phyloP scores from a whole-genome alignment of 2,329 filamentous ascomycete genomes.

The Paecilomyces sp. region DNA sequence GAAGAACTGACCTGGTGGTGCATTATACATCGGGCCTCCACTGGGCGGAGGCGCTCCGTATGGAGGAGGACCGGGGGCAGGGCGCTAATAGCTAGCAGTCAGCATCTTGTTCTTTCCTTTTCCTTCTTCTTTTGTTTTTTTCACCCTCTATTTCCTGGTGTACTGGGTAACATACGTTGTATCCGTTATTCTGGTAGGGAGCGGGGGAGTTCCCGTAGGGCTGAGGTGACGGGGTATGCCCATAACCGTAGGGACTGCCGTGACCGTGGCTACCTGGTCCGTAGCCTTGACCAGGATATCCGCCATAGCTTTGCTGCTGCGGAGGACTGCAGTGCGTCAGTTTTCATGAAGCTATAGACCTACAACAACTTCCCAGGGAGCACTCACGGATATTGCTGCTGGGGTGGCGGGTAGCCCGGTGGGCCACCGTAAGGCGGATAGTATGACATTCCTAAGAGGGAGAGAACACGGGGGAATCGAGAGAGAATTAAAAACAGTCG shows the following conservation, averaged over 20 bases:
- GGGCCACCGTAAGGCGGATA: constrained; percentile 55
- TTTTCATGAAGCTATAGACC: neutral
- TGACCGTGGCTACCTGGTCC: constrained; percentile 32
- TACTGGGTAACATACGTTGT: constrained; percentile 25
- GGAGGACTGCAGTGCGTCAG: constrained; percentile 14
- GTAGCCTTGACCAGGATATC: constrained; percentile 30
- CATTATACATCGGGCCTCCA: constrained; percentile 32
- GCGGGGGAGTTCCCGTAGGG: constrained; percentile 22
- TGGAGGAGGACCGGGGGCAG: constrained; percentile 15
- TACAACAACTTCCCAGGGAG: constrained; percentile 2
- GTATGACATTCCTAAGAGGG: constrained; percentile 49
- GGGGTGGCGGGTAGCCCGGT: constrained; percentile 48
- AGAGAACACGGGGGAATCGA: neutral
- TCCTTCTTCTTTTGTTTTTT: no score
- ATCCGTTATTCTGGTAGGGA: constrained; percentile 21
- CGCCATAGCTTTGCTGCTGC: constrained; percentile 26
- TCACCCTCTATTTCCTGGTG: no score
- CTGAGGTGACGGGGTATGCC: constrained; percentile 34
- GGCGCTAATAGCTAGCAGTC: constrained; percentile 8
- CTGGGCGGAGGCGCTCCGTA: constrained; percentile 16
- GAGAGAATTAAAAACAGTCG: neutral
- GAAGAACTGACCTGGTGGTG: constrained; percentile 29
- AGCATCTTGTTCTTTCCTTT: neutral
- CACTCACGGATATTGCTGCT: constrained; percentile 33
- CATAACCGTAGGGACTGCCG: constrained; percentile 35